Evolutionary conservation across 1,284 basidiomycete genomes (phyloP).

Genomic region (Coniophora puteana): DNA sequence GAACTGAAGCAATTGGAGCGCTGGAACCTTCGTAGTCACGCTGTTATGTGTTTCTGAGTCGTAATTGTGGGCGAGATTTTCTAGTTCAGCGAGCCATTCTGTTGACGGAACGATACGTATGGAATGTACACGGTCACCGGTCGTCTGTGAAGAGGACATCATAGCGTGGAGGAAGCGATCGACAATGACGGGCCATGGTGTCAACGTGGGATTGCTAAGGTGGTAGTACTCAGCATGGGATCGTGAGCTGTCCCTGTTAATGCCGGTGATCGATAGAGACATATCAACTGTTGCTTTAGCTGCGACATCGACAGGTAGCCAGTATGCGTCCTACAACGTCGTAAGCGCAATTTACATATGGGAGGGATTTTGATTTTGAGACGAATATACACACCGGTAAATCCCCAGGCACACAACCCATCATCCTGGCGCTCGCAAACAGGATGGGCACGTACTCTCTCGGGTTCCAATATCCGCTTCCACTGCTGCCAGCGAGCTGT

Average conservation of each 20-base stretch:
- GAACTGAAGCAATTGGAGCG: neutral
- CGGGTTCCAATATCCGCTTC: constrained; percentile 16
- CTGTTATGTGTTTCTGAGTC: neutral
- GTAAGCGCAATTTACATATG: constrained; percentile 1
- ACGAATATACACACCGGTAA: neutral
- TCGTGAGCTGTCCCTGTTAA: no score
- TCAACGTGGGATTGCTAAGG: neutral
- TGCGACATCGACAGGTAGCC: constrained; percentile 13
- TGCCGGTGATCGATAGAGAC: no score
- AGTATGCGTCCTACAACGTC: constrained; percentile 7
- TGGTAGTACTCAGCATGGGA: neutral
- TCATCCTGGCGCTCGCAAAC: constrained; percentile 7
- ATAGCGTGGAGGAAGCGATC: no score
- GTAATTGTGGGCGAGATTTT: no score
- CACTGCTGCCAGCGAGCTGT: constrained; percentile 15
- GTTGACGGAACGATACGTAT: neutral
- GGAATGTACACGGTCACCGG: neutral
- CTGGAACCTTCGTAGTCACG: neutral
- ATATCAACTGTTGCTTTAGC: constrained; percentile 1
- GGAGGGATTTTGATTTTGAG: neutral
- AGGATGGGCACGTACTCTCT: constrained; percentile 18
- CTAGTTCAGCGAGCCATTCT: neutral
- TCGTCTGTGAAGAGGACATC: neutral
- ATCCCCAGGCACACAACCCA: constrained; percentile 3
- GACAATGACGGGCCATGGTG: neutral